A percentile compares a stretch with the other conserved stretches of the same genome.
Conservation (phyloP, 2,329 filamentous ascomycete genomes). For the Didymella keratinophila region DNA sequence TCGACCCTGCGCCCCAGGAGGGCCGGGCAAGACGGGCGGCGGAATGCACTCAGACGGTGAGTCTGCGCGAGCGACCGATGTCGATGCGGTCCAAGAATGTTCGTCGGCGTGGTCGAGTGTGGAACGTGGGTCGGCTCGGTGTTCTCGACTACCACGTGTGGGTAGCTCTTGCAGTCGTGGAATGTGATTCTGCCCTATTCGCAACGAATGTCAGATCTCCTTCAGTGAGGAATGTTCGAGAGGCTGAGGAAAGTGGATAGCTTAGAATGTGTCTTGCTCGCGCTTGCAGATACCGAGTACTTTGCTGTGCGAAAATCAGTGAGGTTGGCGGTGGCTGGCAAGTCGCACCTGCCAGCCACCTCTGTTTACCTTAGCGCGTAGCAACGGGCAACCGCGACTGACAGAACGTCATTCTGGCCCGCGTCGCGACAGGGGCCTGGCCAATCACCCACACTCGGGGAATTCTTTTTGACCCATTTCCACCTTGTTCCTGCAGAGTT, state of each 20-base stretch:
- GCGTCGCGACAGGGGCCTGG: conserved; percentile 14
- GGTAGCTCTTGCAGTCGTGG: conserved; percentile 41
- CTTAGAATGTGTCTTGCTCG: conserved; percentile 43
- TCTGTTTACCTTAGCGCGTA: conserved; percentile 30
- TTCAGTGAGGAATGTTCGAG: conserved; percentile 31
- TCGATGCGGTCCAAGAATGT: conserved; percentile 27
- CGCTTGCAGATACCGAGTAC: conserved; percentile 39
- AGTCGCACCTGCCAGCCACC: conserved; percentile 9
- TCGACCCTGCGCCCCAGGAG: conserved; percentile 53
- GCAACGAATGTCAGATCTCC: conserved; percentile 44
- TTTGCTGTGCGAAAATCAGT: conserved; percentile 45
- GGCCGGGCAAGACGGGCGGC: conserved; percentile 46
- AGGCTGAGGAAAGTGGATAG: conserved; percentile 40
- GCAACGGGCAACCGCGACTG: conserved; percentile 26
- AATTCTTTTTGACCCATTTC: conserved; percentile 13
- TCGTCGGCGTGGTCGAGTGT: conserved; percentile 24
- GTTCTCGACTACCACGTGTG: conserved; percentile 27
- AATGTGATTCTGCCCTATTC: conserved; percentile 42
- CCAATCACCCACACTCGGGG: conserved; percentile 32
- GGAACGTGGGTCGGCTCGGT: conserved; percentile 29
- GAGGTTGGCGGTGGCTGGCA: conserved; percentile 49
- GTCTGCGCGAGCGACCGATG: conserved; percentile 32
- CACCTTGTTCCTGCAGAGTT: conserved; percentile 37
- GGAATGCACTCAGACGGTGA: conserved; percentile 45
- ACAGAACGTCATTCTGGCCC: conserved; percentile 33